Evolutionary conservation across 768 basidiomycete genomes (phyloP), one percentile per base, ranked within the genome.

Genomic region (Tricholoma matsutake): DNA sequence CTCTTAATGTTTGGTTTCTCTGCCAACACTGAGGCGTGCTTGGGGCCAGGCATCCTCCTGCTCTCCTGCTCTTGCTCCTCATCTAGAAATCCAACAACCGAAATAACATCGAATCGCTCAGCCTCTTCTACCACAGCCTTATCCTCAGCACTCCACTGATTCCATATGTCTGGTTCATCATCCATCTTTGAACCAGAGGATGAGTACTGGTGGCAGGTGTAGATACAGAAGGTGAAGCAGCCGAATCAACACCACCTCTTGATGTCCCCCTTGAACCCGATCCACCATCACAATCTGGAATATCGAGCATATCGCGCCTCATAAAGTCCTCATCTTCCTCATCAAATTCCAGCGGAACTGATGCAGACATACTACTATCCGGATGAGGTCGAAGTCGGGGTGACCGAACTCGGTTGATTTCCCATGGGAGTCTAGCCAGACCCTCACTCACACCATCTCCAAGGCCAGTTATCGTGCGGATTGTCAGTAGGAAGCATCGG

Each of bases 401-500:
- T 7, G 81, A 81, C 2, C 83, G 75, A 4, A 81, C 83, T 57
- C 78, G 79, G 20, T 78, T 70, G 57, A 89, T 78, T 72, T 85
- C 86, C 51, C 86, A 72, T 22, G 83, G 72, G 14, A 91, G 76
- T 11, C 86, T 72, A 8, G 82, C 86, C 18, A 92, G 63, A 0
- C 88, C 80, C 69, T 84, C 87, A 7, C 79, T 81, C 70, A 91
- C 80, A 31, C 81, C 83, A 54, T n/a, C n/a, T 84, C 82, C 79
- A 41, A 85, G 68, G 1, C 79, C 82, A 6, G 83, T 77, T 59
- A 86, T 79, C 11, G 76, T 78, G 4, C 84, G 76, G 22, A 88
- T 86, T 1, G n/a, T 91, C 92, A 64, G 95, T 95, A 0, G 92
- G 93, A 37, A 89, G 79, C 85, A 92, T 92, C 0, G 94, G 94